Base-by-base conservation (phyloP, 495 filamentous ascomycete genomes). In the Astrocystis sublimbata region DNA sequence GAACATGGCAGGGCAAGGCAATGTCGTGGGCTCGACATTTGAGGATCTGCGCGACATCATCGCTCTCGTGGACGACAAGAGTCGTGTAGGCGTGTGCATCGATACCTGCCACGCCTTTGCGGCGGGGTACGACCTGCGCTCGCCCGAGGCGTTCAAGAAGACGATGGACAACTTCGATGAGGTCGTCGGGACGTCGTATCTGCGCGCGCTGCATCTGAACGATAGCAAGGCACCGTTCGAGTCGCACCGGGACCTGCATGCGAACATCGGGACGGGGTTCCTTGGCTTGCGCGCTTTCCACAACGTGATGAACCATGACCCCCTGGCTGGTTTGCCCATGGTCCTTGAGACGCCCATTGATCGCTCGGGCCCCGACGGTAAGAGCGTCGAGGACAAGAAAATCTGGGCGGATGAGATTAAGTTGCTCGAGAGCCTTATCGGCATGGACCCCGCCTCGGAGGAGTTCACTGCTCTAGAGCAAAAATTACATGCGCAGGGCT, bases 81-180 rank as follows among this genome's bases (percentile, higher is more conserved):
- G 80, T 21, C 86, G 94, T n/a, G 88, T 98, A 10, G 94, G 94
- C 31, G 91, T 98, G 36, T 98, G 94, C 75, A 85, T 98, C 41
- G 94, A 98, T 71, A 98, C 94, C 4, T 97, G 93, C 77, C 94
- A 98, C 78, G 85, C 92, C 65, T 97, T 97, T 69, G 85, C 92
- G 7, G 92, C 91, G 0, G 94, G 94, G 6, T 96, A 98, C 72
- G 94, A 98, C 75, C 81, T 98, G 36, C 85, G 89, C 58, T 82
- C 88, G 0, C 88, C 90, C 0, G 79, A 82, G 17, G 84, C 91
- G 0, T 98, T 94, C 76, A 76, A 82, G 38, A 71, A 79, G 23
- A 92, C 92, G 21, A 79, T 97, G 71, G 63, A 80, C 9, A 78
- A 88, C 42, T 97, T 98, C 69, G 88, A 96, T 65, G 67, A 83